These are phyloP conservation scores for Pelargonium cotyledonis DNA, from an alignment of 441 rosid genomes.

Conservation along the genomic window DNA sequence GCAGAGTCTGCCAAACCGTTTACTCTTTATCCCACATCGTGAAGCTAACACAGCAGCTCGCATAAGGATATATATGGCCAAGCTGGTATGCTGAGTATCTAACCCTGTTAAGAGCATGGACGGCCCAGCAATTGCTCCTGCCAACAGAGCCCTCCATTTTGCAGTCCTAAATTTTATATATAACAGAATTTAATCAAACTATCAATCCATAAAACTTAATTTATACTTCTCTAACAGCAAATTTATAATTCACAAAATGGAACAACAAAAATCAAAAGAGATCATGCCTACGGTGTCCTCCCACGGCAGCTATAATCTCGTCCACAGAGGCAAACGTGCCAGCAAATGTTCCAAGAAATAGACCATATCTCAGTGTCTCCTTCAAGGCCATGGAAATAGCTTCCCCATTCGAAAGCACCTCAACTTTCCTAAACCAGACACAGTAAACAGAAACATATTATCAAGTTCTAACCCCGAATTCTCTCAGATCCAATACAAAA, in stretches of 20 bases:
- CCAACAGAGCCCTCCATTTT: constrained; percentile 78
- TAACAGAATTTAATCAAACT: neutral
- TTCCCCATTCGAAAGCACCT: constrained; percentile 51
- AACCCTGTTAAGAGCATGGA: constrained; percentile 85
- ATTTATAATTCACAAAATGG: neutral
- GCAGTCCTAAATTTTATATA: constrained; percentile 46
- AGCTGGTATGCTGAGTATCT: constrained; percentile 70
- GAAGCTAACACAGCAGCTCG: constrained; percentile 93
- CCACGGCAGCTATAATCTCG: constrained; percentile 58
- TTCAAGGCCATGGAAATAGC: constrained; percentile 60
- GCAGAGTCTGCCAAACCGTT: constrained; percentile 59
- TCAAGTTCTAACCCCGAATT: no score
- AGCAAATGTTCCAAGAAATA: constrained; percentile 88
- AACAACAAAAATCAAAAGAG: constrained; percentile 11
- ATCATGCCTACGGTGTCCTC: constrained; percentile 68
- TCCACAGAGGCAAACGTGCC: constrained; percentile 80
- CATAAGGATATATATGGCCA: constrained; percentile 83
- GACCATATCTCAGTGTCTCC: constrained; percentile 80
- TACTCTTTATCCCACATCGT: constrained; percentile 87
- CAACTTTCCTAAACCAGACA: constrained; percentile 42
- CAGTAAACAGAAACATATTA: neutral
- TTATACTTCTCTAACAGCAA: neutral
- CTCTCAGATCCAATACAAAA: neutral
- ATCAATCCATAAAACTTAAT: no score
- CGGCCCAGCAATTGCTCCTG: constrained; percentile 87